Evolutionary conservation across 1,284 basidiomycete species (phyloP), one percentile per base, ranked within the genome.

Genomic region (Tylopilus sp.): DNA sequence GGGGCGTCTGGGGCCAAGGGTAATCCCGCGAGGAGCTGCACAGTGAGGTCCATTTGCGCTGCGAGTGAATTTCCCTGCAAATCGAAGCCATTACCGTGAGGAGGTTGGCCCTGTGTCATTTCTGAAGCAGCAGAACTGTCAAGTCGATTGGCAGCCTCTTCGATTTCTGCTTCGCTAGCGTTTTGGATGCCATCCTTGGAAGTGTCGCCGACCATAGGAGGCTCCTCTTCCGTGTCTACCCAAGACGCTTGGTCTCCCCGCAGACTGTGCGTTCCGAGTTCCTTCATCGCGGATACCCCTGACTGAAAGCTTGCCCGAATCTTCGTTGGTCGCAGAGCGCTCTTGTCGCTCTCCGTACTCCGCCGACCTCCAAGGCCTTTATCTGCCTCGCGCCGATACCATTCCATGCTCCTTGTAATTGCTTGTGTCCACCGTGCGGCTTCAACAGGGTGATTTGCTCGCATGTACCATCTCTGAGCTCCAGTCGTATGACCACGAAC

Each of bases 391-490:
- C 77, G 76, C 55, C 78, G 79, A 59, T 82, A 82, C 83, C 88
- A 91, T 44, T 95, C 92, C 66, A 95, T 91, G 70, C 90, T 92
- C 74, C 88, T 88, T 33, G 82, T 81, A 57, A 97, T 86, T 0
- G 91, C 91, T 67, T 93, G 90, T 15, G 75, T 88, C 96, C 96
- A 98, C n/a, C 95, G 86, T 5, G 91, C 87, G 4, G 95, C 94
- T 78, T 98, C 96, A 5, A 94, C 93, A 0, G 93, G 93, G 68
- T 97, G 95, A 65, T 92, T 95, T 1, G 96, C 96, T 70, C 95
- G 95, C 77, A 99, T 86, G 76, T 94, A 98, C 89, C 96, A 95
- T 77, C 93, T 95, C 71, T 93, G 92, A 2, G 82, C 79, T 22
- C 81, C 80, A 13, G 82, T 72, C 4, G 67, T 69, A 61, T 83